Conservation (phyloP, 2,329 filamentous ascomycete species). For the Aureobasidium sp. region DNA sequence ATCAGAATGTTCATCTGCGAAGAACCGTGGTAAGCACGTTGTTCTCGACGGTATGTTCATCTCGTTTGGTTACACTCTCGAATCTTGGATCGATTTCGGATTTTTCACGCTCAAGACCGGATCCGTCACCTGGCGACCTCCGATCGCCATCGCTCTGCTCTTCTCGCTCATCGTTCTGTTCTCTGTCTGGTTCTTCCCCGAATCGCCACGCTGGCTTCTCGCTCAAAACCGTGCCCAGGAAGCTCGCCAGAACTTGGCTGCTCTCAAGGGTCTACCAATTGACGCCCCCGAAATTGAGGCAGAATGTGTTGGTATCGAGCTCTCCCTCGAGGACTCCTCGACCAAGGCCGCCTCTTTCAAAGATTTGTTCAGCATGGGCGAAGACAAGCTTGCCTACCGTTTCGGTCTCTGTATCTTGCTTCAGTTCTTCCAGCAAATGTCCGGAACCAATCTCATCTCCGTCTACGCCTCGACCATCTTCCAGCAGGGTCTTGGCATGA, state of each 20-base stretch:
- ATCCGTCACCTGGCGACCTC: constrained; percentile 37
- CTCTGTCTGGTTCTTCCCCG: constrained; percentile 29
- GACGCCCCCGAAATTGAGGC: constrained; percentile 31
- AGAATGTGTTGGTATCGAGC: constrained; percentile 42
- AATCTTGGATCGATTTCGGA: constrained; percentile 42
- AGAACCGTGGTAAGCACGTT: constrained; percentile 33
- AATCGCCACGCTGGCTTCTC: constrained; percentile 33
- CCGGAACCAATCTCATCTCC: constrained; percentile 31
- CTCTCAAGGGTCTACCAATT: constrained; percentile 30
- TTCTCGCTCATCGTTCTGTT: constrained; percentile 25
- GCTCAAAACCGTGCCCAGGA: constrained; percentile 24
- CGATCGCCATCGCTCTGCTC: constrained; percentile 41
- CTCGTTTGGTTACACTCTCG: constrained; percentile 35
- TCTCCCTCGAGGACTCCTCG: constrained; percentile 38
- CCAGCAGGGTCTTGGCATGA: constrained; percentile 28
- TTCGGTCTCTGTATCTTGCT: constrained; percentile 43
- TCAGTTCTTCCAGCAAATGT: constrained; percentile 45
- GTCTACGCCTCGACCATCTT: constrained; percentile 24
- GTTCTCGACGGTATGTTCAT: constrained; percentile 40
- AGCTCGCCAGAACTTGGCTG: constrained; percentile 27
- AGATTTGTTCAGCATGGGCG: constrained; percentile 41
- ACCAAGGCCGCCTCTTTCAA: constrained; percentile 29
- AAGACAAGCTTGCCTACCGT: constrained; percentile 43
- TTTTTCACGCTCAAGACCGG: constrained; percentile 29
- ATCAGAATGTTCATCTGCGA: constrained; percentile 30